Base-by-base conservation (phyloP, 257 asterid species). In the Forsythia viridissima region DNA sequence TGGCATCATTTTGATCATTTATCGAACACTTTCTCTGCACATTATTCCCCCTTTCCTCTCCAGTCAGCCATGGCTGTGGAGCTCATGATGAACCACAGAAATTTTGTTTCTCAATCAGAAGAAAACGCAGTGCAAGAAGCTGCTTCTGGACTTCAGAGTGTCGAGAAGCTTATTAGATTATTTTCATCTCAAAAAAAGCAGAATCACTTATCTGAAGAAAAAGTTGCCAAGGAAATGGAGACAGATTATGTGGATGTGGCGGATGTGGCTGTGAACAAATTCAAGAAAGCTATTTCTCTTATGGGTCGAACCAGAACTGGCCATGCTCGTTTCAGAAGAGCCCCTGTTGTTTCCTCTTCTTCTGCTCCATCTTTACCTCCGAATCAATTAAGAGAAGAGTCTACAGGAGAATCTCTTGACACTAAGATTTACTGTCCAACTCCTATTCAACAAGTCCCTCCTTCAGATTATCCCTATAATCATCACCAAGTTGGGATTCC, bases 301-400 rank as follows among this genome's bases (percentile, higher is more conserved):
- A 86, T 93, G 44, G 93, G 87, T 71, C 89, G 88, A 83, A 82
- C 91, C 30, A 83, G 94, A 69, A 92, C 98, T 43, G 97, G 99
- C 0, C 99, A 94, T 76, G 99, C 99, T 77, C 94, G 99, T 37
- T 94, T 94, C 88, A 84, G 99, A 80, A 71, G 97, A 73, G 95
- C 85, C 21, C 97, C 98, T 0, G 79, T 84, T 5, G 36, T 74
- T 66, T 24, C 77, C 36, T 68, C 90, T 10, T 69, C 79, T 18
- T 70, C 83, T 6, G 36, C 82, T 5, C 52, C 82, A 4, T 73
- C 76, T 1, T 76, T 89, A 7, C 85, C 86, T 11, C 79, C 57
- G 57, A 48, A 4, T 48, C 75, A 37, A 39, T 37, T 46, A 65
- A 79, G 73, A n/a, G 84, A 73, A 7, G 80, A 77, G 24, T 40